These are phyloP conservation scores for Trichoderma citrinoviride DNA, from an alignment of 2,329 filamentous ascomycete species.

Conservation along the genomic window DNA sequence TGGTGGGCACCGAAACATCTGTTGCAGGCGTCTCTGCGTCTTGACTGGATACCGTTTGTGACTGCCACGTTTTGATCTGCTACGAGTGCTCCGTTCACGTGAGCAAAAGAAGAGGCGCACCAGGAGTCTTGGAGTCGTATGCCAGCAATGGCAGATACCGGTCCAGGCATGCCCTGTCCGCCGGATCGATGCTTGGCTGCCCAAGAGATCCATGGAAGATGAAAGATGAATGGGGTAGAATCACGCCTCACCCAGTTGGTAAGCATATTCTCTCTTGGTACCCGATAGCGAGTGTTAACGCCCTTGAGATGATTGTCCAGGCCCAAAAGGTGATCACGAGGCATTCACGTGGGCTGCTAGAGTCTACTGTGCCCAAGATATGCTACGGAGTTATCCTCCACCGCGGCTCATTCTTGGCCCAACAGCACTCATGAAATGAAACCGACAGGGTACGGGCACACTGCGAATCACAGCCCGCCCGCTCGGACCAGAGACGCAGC, in stretches of 20 bases:
- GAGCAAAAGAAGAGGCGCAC: neutral
- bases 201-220: neutral
- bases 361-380: neutral
- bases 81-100: neutral
- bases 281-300: neutral
- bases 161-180: neutral
- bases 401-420: constrained; percentile 2
- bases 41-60: constrained; percentile 8
- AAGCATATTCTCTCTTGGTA: neutral
- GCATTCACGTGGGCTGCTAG: neutral
- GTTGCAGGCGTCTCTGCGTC: constrained; percentile 5
- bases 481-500: constrained; percentile 2
- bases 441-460: neutral
- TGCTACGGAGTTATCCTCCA: neutral
- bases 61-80: constrained; percentile 16
- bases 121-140: neutral
- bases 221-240: neutral
- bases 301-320: neutral
- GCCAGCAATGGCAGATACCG: neutral
- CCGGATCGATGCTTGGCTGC: neutral
- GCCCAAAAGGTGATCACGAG: neutral
- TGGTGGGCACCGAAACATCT: neutral
- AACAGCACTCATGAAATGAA: neutral
- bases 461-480: neutral
- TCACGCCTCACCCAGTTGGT: neutral